These are phyloP conservation scores for Neurospora tetraspora DNA, from an alignment of 495 filamentous ascomycete genomes.

Conservation along the genomic window DNA sequence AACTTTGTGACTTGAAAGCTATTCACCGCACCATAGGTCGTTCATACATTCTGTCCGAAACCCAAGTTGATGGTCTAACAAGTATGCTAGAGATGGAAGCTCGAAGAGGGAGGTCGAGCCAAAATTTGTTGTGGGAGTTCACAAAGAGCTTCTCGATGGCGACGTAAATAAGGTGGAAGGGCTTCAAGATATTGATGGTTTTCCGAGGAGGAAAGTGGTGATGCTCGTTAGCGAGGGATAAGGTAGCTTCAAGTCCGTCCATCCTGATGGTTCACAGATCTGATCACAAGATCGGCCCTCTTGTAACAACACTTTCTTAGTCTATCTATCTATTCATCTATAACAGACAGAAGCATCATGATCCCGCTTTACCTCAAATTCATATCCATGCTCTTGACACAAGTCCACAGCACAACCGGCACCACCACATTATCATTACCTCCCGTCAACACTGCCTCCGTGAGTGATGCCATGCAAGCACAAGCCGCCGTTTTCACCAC, in stretches of 20 bases:
- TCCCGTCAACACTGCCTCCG: constrained; percentile 90
- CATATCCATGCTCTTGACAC: constrained; percentile 68
- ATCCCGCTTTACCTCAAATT: neutral
- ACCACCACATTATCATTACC: constrained; percentile 99
- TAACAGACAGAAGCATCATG: neutral
- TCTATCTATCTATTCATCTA: neutral
- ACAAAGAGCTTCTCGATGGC: neutral
- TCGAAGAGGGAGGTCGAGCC: too few relatives aligned
- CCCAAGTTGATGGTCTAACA: too few relatives aligned
- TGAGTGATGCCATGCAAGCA: constrained; percentile 74
- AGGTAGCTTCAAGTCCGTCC: neutral
- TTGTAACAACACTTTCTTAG: neutral
- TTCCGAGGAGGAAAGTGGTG: neutral
- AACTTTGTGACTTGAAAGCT: constrained; percentile 13
- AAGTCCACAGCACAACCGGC: constrained; percentile 85
- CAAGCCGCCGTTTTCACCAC: constrained; percentile 54
- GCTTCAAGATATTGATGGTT: neutral
- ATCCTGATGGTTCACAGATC: neutral
- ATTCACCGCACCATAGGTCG: too few relatives aligned
- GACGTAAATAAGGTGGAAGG: neutral
- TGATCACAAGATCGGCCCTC: neutral
- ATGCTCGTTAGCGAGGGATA: neutral
- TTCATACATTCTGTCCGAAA: too few relatives aligned
- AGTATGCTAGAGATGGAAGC: too few relatives aligned
- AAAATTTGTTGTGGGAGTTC: too few relatives aligned